Evolutionary conservation across 257 asterid species (phyloP).

Genomic region (Solanum piurae): DNA sequence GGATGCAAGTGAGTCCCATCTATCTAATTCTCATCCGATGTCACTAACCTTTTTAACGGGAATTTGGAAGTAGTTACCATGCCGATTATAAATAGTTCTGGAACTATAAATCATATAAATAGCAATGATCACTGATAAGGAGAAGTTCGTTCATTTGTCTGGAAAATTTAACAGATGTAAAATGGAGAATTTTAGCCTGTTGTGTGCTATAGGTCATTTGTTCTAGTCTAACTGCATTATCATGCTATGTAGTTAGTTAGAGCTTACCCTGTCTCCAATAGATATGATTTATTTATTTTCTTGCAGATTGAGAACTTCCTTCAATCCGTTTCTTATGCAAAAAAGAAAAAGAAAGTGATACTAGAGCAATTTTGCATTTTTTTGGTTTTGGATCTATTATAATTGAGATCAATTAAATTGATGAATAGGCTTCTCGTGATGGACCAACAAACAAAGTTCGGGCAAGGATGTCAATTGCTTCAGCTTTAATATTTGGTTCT

Average conservation of each 20-base stretch:
- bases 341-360: not conserved
- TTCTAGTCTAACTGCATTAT: not conserved
- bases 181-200: not conserved
- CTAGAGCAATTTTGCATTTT: not conserved
- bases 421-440: slow-evolving; percentile 82
- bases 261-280: not conserved
- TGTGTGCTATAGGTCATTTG: not conserved
- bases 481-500: slow-evolving; percentile 94
- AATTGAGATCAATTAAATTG: slow-evolving; percentile 4
- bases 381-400: not conserved
- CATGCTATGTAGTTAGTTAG: not conserved
- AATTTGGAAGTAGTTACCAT: not conserved
- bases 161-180: not conserved
- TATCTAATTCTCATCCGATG: not conserved
- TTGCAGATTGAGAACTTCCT: not conserved
- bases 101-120: not conserved
- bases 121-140: not conserved
- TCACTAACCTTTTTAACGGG: not conserved
- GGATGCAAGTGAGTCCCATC: slow-evolving; percentile 75
- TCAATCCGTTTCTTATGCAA: not conserved
- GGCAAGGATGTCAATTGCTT: slow-evolving; percentile 92
- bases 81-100: not conserved
- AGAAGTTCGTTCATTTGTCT: not conserved
- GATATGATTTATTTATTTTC: not conserved
- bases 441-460: slow-evolving; percentile 97